A percentile compares a stretch with the other conserved stretches of the same genome.
These are phyloP conservation scores for Yarrowia porcina DNA, from an alignment of 805 yeast species.

Conservation along the genomic window DNA sequence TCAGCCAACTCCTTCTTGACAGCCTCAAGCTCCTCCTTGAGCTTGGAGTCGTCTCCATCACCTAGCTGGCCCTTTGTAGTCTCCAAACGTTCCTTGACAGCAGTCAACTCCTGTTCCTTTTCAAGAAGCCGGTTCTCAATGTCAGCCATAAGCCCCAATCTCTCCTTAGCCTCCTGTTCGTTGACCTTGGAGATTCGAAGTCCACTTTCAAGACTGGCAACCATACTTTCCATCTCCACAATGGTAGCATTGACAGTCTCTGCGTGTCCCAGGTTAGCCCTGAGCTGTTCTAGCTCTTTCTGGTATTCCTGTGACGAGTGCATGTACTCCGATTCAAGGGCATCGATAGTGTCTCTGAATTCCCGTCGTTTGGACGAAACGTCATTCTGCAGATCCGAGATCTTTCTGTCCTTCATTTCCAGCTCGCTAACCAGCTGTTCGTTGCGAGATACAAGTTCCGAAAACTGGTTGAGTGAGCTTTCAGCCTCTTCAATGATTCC, in stretches of 20 bases:
- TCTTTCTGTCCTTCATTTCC: slow-evolving; percentile 35
- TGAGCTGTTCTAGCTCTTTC: slow-evolving; percentile 29
- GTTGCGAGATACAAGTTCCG: slow-evolving; percentile 7
- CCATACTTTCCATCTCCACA: slow-evolving; percentile 33
- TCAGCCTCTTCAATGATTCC: slow-evolving; percentile 21
- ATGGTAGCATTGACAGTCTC: slow-evolving; percentile 30
- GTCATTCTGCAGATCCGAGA: slow-evolving; percentile 33
- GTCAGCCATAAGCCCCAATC: slow-evolving; percentile 38
- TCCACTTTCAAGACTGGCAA: slow-evolving; percentile 32
- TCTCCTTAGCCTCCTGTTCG: slow-evolving; percentile 36
- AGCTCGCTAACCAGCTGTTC: slow-evolving; percentile 21
- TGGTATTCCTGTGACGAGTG: slow-evolving; percentile 32
- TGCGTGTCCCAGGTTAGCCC: slow-evolving; percentile 30
- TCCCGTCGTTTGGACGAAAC: slow-evolving; percentile 36
- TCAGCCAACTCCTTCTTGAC: not conserved
- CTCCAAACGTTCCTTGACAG: slow-evolving; percentile 28
- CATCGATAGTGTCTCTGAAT: slow-evolving; percentile 37
- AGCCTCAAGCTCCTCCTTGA: slow-evolving; percentile 16
- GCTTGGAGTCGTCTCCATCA: not conserved
- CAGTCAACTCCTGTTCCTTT: slow-evolving; percentile 35
- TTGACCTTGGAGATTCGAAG: slow-evolving; percentile 29
- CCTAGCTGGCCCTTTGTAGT: slow-evolving; percentile 15
- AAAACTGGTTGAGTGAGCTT: slow-evolving; percentile 8
- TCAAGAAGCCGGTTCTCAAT: slow-evolving; percentile 39
- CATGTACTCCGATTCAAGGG: slow-evolving; percentile 33